A percentile compares a stretch with the other conserved stretches of the same genome.
These are phyloP conservation scores for Knufia fluminis DNA, from an alignment of 2,329 filamentous ascomycete species.

Conservation along the genomic window DNA sequence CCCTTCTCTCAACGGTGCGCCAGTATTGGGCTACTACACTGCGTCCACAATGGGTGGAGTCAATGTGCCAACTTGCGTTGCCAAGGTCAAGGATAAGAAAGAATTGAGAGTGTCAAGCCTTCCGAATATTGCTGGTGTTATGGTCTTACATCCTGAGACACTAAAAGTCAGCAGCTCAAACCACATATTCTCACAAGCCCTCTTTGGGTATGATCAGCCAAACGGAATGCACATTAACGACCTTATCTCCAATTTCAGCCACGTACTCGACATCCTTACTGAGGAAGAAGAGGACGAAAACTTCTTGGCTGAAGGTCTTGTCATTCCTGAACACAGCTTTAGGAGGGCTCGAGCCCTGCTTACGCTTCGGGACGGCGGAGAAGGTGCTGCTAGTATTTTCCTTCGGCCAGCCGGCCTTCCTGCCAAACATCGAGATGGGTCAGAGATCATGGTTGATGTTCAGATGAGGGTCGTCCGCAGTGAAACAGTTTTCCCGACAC, in stretches of 20 bases:
- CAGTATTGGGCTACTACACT: slow-evolving; percentile 62
- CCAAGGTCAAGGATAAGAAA: slow-evolving; percentile 58
- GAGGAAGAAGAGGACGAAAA: slow-evolving; percentile 73
- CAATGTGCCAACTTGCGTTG: slow-evolving; percentile 75
- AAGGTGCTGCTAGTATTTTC: slow-evolving; percentile 70
- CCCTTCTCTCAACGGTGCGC: neutral
- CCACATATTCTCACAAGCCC: slow-evolving; percentile 80
- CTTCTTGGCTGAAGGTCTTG: slow-evolving; percentile 79
- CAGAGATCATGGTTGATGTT: slow-evolving; percentile 85
- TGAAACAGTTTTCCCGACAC: slow-evolving; percentile 55
- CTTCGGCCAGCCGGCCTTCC: slow-evolving; percentile 73
- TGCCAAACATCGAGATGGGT: slow-evolving; percentile 81
- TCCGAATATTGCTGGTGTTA: slow-evolving; percentile 92
- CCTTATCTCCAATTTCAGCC: slow-evolving; percentile 79
- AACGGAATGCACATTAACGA: slow-evolving; percentile 71
- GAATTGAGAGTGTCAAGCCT: slow-evolving; percentile 85
- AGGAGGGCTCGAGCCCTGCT: slow-evolving; percentile 77
- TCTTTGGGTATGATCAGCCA: slow-evolving; percentile 81
- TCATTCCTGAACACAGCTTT: slow-evolving; percentile 93
- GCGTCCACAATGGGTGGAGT: slow-evolving; percentile 67
- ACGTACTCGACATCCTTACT: slow-evolving; percentile 63
- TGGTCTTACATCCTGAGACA: slow-evolving; percentile 73
- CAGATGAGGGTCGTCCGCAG: slow-evolving; percentile 95
- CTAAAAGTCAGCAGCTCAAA: slow-evolving; percentile 86
- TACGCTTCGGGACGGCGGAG: slow-evolving; percentile 70